Evolutionary conservation across 805 yeast genomes (phyloP), one percentile per base, ranked within the genome.

Genomic region (Sporopachydermia lactativora): DNA sequence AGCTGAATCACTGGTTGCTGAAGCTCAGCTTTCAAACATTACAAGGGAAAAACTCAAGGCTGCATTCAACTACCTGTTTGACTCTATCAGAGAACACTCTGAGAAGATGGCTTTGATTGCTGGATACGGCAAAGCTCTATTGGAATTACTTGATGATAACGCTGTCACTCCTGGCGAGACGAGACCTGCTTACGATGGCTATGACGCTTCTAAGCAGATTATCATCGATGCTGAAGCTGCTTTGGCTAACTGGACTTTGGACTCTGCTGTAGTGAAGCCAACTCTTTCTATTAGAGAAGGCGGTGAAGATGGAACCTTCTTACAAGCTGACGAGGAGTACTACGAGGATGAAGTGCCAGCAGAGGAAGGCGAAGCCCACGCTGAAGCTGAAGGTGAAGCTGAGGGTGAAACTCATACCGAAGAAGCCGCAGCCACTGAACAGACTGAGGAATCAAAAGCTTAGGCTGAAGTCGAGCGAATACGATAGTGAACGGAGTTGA

Each of bases 161-260:
- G 82, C 92, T 46, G 89, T 82, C 40, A 81, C 89, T 44, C 94
- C 94, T 44, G 94, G 94, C 69, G 94, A 82, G 66, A 81, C 89
- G 39, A 79, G 92, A 75, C 81, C 88, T 35, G 81, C 88, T 44
- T 81, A 81, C 59, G 94, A 81, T 53, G 94, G 94, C 51, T 81
- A 81, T 60, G 92, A 81, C 61, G 86, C 89, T 38, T 79, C 89
- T 35, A 81, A 81, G 65, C 94, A 81, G 65, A 81, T 81, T 60
- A 81, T 81, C 53, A 76, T 81, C 51, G 94, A 81, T 55, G 84
- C 86, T 48, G 94, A 81, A 64, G 77, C 75, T 49, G 86, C 92
- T 42, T 70, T 81, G 59, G 81, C 82, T 48, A 69, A 80, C 40
- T 81, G 94, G 94, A 81, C 94, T 49, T 71, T 81, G 53, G 92